Conservation (phyloP, 2,329 filamentous ascomycete genomes). For the Aspergillus tamarii region DNA sequence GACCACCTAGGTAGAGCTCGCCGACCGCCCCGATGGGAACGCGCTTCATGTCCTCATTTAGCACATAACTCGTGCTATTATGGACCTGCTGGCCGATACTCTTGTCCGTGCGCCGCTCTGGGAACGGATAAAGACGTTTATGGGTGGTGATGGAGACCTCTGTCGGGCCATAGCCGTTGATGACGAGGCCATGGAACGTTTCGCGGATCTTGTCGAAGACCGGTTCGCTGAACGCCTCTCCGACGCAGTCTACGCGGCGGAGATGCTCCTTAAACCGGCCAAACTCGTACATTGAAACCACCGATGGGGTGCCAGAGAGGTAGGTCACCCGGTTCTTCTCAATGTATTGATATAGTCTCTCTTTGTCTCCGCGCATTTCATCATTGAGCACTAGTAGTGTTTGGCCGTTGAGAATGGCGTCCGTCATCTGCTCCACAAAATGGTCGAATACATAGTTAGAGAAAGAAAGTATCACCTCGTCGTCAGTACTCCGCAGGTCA, state of each 20-base stretch:
- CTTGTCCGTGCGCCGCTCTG: neutral
- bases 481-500: neutral
- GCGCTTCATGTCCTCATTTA: neutral
- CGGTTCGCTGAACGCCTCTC: neutral
- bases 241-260: neutral
- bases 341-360: neutral
- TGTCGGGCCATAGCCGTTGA: neutral
- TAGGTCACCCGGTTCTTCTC: neutral
- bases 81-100: neutral
- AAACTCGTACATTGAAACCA: neutral
- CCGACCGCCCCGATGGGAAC: neutral
- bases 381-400: neutral
- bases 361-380: neutral
- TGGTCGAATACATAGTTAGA: neutral
- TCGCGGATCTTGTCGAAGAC: neutral
- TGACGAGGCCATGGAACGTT: neutral
- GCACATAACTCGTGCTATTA: neutral
- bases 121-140: neutral
- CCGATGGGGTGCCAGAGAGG: neutral
- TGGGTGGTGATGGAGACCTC: neutral
- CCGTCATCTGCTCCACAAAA: neutral
- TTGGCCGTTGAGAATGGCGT: neutral
- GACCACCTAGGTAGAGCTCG: neutral
- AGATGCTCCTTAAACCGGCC: neutral
- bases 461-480: neutral